phyloP scores from a whole-genome alignment of 306 rosid genomes.

The Begonia loranthoides region DNA sequence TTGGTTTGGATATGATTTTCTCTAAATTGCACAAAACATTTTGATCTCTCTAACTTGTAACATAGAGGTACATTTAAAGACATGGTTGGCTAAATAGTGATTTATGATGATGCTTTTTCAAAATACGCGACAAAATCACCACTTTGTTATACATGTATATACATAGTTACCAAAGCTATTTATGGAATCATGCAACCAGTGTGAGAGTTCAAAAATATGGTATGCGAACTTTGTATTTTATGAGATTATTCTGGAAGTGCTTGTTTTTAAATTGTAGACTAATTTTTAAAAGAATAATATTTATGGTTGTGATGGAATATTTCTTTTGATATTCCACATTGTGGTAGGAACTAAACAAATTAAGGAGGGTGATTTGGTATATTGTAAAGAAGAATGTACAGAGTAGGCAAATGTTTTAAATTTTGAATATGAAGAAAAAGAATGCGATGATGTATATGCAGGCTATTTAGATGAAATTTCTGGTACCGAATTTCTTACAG shows the following conservation, averaged over 20 bases:
- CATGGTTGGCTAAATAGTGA: no score
- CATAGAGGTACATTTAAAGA: no score
- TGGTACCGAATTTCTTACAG: constrained; percentile 28
- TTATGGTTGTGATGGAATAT: background rate
- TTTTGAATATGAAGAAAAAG: constrained; percentile 32
- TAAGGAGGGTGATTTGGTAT: constrained; percentile 78
- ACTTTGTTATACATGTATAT: constrained; percentile 49
- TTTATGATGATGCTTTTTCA: background rate
- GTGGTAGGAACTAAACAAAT: constrained; percentile 57
- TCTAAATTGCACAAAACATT: no score
- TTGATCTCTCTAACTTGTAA: no score
- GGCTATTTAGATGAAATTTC: constrained; percentile 39
- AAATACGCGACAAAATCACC: background rate
- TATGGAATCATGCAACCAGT: constrained; percentile 95
- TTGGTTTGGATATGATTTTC: no score
- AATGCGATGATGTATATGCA: constrained; percentile 22
- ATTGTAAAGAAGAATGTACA: constrained; percentile 40
- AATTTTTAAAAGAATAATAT: no score
- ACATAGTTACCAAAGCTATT: constrained; percentile 93
- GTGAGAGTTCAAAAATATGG: constrained; percentile 82
- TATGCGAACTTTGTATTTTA: constrained; percentile 21
- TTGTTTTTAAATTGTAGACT: no score
- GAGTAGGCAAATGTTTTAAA: constrained; percentile 27
- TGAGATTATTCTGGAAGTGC: background rate
- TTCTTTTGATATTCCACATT: constrained; percentile 13